Conservation (phyloP, 1,284 basidiomycete genomes). For the Sporisorium reilianum region DNA sequence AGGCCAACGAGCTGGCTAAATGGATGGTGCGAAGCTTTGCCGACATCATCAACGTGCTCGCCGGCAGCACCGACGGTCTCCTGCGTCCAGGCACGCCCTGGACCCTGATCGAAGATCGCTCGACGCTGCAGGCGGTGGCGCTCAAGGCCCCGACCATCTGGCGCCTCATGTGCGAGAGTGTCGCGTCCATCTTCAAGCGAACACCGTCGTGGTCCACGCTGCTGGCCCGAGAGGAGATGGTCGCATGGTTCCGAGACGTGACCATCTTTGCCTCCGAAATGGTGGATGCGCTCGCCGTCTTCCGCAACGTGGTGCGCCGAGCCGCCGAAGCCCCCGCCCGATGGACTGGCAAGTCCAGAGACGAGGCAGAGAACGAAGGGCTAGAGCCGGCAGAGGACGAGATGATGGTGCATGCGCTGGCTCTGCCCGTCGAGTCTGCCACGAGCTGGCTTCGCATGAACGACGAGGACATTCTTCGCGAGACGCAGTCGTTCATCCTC, state of each 20-base stretch:
- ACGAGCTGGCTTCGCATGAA: slow-evolving; percentile 67
- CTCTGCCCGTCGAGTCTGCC: slow-evolving; percentile 59
- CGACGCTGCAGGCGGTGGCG: slow-evolving; percentile 35
- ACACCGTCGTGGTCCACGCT: slow-evolving; percentile 62
- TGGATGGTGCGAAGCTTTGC: slow-evolving; percentile 63
- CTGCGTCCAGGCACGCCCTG: slow-evolving; percentile 60
- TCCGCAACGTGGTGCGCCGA: slow-evolving; percentile 51
- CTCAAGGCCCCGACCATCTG: slow-evolving; percentile 57
- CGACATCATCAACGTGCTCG: slow-evolving; percentile 65
- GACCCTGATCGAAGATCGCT: slow-evolving; percentile 46
- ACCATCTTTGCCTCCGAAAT: slow-evolving; percentile 64
- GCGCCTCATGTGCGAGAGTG: slow-evolving; percentile 60
- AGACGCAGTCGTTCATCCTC: slow-evolving; percentile 60
- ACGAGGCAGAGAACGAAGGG: slow-evolving; percentile 22
- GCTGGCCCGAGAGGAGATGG: slow-evolving; percentile 56
- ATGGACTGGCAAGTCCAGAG: slow-evolving; percentile 29
- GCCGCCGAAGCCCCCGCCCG: slow-evolving; percentile 42
- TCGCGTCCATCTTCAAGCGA: slow-evolving; percentile 61
- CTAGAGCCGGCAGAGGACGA: slow-evolving; percentile 39
- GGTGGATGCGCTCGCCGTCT: slow-evolving; percentile 56
- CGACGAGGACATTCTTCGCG: slow-evolving; percentile 64
- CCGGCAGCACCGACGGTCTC: slow-evolving; percentile 61
- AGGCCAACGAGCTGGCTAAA: slow-evolving; percentile 60
- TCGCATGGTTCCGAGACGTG: slow-evolving; percentile 67
- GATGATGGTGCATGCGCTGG: slow-evolving; percentile 50